phyloP scores from a whole-genome alignment of 1,284 basidiomycete genomes.

The Marasmius sp. region DNA sequence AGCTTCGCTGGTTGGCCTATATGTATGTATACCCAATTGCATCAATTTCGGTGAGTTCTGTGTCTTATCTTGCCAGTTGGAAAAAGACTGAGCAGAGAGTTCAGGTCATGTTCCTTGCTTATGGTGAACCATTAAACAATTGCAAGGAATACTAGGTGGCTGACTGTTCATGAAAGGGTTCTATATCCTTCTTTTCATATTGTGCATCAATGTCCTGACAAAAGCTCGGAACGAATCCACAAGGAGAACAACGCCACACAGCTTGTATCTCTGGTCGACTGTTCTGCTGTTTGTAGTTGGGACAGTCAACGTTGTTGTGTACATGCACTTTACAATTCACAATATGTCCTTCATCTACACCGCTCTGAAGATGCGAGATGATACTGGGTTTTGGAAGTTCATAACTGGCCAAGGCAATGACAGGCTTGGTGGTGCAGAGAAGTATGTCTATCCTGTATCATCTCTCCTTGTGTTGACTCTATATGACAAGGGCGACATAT shows the following conservation, averaged over 20 bases:
- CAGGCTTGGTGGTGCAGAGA: neutral
- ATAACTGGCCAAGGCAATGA: neutral
- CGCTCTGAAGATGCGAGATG: neutral
- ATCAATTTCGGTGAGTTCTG: too few relatives aligned
- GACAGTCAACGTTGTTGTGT: neutral
- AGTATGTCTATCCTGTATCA: neutral
- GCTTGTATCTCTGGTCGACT: neutral
- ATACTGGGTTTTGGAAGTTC: neutral
- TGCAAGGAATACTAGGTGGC: too few relatives aligned
- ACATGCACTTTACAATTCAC: neutral
- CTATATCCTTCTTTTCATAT: too few relatives aligned
- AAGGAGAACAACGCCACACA: neutral
- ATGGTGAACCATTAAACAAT: too few relatives aligned
- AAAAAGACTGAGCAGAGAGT: too few relatives aligned
- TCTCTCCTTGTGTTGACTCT: neutral
- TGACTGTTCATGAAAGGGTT: too few relatives aligned
- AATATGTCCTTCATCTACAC: neutral
- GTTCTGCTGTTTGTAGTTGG: neutral
- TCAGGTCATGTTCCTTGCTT: too few relatives aligned
- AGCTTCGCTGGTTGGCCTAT: too few relatives aligned
- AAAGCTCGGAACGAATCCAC: too few relatives aligned
- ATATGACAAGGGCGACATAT: too few relatives aligned
- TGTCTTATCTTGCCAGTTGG: too few relatives aligned
- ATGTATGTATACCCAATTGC: neutral
- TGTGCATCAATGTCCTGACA: too few relatives aligned